Percentiles rank a stretch among this genome's conserved stretches.
These are phyloP conservation scores for Penicillium manginii DNA, from an alignment of 495 filamentous ascomycete species.

Conservation along the genomic window DNA sequence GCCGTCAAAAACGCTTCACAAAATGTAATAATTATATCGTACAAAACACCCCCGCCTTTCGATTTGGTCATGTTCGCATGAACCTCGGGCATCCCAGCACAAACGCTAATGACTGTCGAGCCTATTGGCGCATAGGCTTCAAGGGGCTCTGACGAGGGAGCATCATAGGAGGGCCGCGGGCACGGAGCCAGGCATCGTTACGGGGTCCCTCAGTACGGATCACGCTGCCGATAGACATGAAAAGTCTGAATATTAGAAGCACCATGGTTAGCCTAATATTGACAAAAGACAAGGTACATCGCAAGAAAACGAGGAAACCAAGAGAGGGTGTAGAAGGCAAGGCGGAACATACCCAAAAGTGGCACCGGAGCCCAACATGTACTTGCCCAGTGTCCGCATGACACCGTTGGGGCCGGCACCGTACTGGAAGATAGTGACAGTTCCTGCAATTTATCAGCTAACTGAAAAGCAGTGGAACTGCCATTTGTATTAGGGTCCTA, in stretches of 20 bases:
- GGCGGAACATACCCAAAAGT: constrained; percentile 80
- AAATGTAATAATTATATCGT: constrained; percentile 38
- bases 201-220: constrained; percentile 79
- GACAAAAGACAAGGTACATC: not conserved
- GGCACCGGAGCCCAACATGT: constrained; percentile 95
- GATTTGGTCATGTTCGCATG: constrained; percentile 32
- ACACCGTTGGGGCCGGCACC: constrained; percentile 92
- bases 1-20: constrained; percentile 20
- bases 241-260: constrained; percentile 67
- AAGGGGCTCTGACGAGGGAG: constrained; percentile 47
- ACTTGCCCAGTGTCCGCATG: constrained; percentile 90
- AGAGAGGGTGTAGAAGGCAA: not conserved
- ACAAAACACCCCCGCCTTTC: constrained; percentile 32
- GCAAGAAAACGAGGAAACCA: not conserved
- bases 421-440: constrained; percentile 91
- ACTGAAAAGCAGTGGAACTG: not conserved
- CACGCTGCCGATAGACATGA: constrained; percentile 97
- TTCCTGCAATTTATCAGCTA: constrained; percentile 56
- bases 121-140: constrained; percentile 42
- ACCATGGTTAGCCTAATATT: constrained; percentile 12
- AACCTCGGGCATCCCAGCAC: constrained; percentile 13
- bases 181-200: constrained; percentile 54
- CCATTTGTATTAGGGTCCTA: not conserved
- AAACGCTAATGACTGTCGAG: constrained; percentile 6
- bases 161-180: constrained; percentile 51